Evolutionary conservation across 495 filamentous ascomycete genomes (phyloP).

Genomic region (Lophiostoma macrostomum): DNA sequence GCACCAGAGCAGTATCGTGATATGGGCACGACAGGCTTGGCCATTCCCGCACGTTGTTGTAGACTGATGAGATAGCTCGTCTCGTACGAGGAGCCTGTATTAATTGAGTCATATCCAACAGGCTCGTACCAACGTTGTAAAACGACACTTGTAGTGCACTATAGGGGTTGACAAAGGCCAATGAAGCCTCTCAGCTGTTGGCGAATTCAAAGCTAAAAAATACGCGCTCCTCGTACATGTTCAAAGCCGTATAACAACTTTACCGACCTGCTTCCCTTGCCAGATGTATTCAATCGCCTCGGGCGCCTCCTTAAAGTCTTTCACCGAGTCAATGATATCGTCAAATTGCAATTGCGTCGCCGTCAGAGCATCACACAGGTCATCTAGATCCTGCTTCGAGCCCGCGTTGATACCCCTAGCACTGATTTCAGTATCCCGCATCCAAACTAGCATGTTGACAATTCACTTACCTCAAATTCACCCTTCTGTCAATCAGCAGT

Average conservation of each 20-base stretch:
- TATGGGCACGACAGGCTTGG: too few relatives aligned
- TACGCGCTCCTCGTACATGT: too few relatives aligned
- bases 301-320: slow-evolving; percentile 40
- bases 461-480: slow-evolving; percentile 33
- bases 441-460: background rate
- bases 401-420: slow-evolving; percentile 44
- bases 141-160: too few relatives aligned
- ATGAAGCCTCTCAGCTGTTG: too few relatives aligned
- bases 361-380: slow-evolving; percentile 36
- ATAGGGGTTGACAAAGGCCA: too few relatives aligned
- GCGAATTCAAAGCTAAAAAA: too few relatives aligned
- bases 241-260: slow-evolving; percentile 54
- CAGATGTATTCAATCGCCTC: slow-evolving; percentile 43
- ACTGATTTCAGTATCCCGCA: background rate
- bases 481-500: slow-evolving; percentile 40
- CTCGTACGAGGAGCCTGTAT: too few relatives aligned
- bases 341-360: slow-evolving; percentile 34
- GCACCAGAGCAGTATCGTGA: too few relatives aligned
- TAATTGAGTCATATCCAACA: too few relatives aligned
- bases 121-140: too few relatives aligned
- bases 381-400: slow-evolving; percentile 42
- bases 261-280: slow-evolving; percentile 43
- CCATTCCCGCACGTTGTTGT: too few relatives aligned
- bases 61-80: too few relatives aligned
- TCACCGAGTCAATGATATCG: slow-evolving; percentile 40